Evolutionary conservation across 2,329 filamentous ascomycete genomes (phyloP), one percentile per base, ranked within the genome.

Genomic region (Neofusicoccum sp.): DNA sequence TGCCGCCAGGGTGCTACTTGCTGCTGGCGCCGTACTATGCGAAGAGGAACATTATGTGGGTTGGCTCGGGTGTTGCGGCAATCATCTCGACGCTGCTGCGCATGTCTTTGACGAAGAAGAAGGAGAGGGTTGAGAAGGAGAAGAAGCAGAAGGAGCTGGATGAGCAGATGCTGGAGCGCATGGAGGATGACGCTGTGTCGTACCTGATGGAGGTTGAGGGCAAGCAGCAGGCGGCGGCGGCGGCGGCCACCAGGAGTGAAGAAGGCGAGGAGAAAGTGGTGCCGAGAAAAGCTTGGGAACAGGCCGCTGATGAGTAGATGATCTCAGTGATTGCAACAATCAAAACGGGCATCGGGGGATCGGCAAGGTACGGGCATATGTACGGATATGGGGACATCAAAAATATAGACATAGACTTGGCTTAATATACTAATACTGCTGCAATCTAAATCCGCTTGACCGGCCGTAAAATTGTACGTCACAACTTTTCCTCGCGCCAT

Each of bases 111-210:
- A n/a, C 16, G 30, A 36, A 33, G 65, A 63, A 51, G 40, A 47
- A 61, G 36, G 41, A 58, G 11, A 56, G 61, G 38, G 41, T 30
- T 6, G 31, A 45, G 12, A 4, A 63, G 16, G 59, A 61, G 24
- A 43, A 59, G 41, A 63, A 34, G 48, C 62, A 58, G 41, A 48
- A 62, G 3, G 61, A 64, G 40, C 36, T 48, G 11, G 43, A 57
- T 8, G 11, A 65, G 34, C 61, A 63, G 36, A 31, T 47, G 45
- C 57, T 67, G 6, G 28, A 60, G 14, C 41, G 38, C 34, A 56
- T 57, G 11, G 59, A 61, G 34, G 59, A 61, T 26, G 59, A 61
- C 34, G 51, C 44, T 33, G 49, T 56, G n/a, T 33, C 34, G n/a
- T 61, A 56, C 34, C 24, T 61, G 30, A 56, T 56, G 40, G 41